These are phyloP conservation scores for Vigna hirtella DNA, from an alignment of 306 rosid genomes.

Conservation along the genomic window DNA sequence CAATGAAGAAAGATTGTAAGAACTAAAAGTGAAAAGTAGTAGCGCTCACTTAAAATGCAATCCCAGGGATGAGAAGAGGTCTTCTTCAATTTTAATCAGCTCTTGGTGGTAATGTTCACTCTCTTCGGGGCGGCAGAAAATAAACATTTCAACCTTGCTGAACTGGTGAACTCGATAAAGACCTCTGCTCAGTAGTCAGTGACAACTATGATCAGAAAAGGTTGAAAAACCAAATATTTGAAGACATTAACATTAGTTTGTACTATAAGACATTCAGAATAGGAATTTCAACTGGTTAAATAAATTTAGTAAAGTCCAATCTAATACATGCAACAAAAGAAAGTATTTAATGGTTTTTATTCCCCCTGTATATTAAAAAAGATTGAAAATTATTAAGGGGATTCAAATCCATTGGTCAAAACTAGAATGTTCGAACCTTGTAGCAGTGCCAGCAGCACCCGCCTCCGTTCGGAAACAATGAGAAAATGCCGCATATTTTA, in stretches of 20 bases:
- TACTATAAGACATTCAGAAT: conserved; percentile 5
- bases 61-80: conserved; percentile 79
- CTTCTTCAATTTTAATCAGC: conserved; percentile 89
- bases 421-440: conserved; percentile 60
- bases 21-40: background rate
- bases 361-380: background rate
- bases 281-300: conserved; percentile 1
- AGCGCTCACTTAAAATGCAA: conserved; percentile 78
- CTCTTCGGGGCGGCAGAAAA: conserved; percentile 86
- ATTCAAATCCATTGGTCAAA: conserved; percentile 15
- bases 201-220: conserved; percentile 32
- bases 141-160: conserved; percentile 96
- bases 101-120: conserved; percentile 84
- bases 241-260: conserved; percentile 10
- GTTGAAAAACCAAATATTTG: conserved; percentile 16
- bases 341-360: background rate
- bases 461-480: conserved; percentile 99
- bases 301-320: background rate
- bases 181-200: conserved; percentile 70
- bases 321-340: conserved; percentile 13
- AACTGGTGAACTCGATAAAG: conserved; percentile 99
- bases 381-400: background rate
- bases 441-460: conserved; percentile 94
- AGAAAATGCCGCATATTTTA: conserved; percentile 90
- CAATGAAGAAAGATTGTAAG: conserved; percentile 35